Base-by-base conservation (phyloP, 805 yeast species). In the Metschnikowia orientalis region DNA sequence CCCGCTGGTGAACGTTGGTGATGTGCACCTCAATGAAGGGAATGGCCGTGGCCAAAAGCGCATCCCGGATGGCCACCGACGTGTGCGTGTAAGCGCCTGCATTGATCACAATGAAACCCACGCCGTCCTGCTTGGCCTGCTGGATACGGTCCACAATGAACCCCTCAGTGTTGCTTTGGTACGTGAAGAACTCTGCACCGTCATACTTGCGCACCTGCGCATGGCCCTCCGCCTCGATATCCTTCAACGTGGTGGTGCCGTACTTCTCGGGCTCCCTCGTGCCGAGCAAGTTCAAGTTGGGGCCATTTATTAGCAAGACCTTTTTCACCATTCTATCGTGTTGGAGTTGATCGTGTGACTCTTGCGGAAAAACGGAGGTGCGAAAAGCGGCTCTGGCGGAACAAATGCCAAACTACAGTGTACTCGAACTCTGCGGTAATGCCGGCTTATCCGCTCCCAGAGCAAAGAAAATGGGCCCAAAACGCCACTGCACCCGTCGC, bases 71-170 rank as follows among this genome's bases (percentile, higher is more conserved):
- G 1, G 71, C 76, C 14, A 71, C 66, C 1, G 74, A 67, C 1
- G 75, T 71, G 40, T 71, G 76, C 2, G 75, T 71, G 45, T 67
- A 70, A 7, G 76, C 76, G 29, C 75, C 75, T 8, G 75, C 75
- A 42, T 71, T 71, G 30, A 71, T 69, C 23, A 71, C 59, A 26
- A 71, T 65, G 43, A 69, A 70, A 1, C 61, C 67, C 19, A 62
- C 60, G 5, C 65, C 67, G 23, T 70, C 66, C 12, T 38, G 38
- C 42, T 58, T 63, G 7, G 75, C 74, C 42, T 64, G 56, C 41
- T 71, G 76, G 26, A 71, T 69, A 25, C 72, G 48, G 41, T 71
- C 75, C 21, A 71, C 56, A 16, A 71, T 52, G 23, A 56, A 58
- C 16, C 76, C 76, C 48, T 71, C 76, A 15, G 64, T 59, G 32